Conservation (phyloP, 352 stramenopile genomes). For the Globisporangium uncinulatum region DNA sequence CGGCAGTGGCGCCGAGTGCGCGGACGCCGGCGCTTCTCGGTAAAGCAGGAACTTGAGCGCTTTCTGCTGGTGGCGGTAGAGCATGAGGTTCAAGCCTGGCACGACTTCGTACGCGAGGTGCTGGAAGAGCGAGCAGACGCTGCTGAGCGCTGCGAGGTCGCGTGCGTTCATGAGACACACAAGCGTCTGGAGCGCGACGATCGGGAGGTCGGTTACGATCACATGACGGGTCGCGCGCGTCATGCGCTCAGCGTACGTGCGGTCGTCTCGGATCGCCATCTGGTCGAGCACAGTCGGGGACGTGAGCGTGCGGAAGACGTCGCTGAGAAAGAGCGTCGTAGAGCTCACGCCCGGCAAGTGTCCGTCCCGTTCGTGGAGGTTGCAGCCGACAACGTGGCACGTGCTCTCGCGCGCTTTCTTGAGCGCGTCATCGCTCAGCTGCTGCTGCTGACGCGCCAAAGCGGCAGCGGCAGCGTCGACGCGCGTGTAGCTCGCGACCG, state of each 20-base stretch:
- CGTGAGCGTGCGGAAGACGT: conserved; percentile 66
- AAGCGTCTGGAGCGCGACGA: conserved; percentile 45
- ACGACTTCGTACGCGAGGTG: conserved; percentile 82
- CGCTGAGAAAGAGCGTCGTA: conserved; percentile 40
- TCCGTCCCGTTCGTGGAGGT: conserved; percentile 29
- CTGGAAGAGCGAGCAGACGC: conserved; percentile 70
- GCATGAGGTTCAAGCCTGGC: conserved; percentile 57
- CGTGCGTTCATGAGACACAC: conserved; percentile 56
- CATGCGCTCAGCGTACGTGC: conserved; percentile 54
- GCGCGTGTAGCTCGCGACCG: conserved; percentile 20
- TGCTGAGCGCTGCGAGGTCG: conserved; percentile 50
- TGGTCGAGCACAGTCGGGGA: conserved; percentile 47
- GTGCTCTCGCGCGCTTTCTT: conserved; percentile 30
- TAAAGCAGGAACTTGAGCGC: conserved; percentile 78
- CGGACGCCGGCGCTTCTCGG: conserved; percentile 38
- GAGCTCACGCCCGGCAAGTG: conserved; percentile 7
- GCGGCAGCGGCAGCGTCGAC: conserved; percentile 2
- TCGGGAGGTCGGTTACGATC: conserved; percentile 64
- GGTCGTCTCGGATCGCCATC: conserved; percentile 67
- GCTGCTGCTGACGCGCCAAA: not conserved
- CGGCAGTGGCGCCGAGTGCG: conserved; percentile 7
- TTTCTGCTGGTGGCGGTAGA: conserved; percentile 72
- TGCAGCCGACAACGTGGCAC: conserved; percentile 66
- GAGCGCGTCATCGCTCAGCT: conserved; percentile 10
- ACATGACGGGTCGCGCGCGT: conserved; percentile 20